phyloP scores from a whole-genome alignment of 495 filamentous ascomycete genomes.

The Halenospora varia region DNA sequence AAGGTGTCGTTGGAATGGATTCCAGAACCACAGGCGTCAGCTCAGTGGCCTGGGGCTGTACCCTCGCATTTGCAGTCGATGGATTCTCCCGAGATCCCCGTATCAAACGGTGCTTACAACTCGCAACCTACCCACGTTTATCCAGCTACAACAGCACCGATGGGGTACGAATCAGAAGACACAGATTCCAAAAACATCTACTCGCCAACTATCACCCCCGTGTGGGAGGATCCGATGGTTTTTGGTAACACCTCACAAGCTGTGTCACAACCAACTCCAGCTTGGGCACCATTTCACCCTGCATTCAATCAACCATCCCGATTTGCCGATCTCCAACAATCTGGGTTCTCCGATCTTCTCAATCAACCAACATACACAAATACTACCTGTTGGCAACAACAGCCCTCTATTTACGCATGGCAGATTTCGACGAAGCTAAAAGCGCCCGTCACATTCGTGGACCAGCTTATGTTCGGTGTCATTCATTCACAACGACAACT shows the following conservation, averaged over 20 bases:
- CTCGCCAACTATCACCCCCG: slow-evolving; percentile 8
- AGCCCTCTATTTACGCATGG: slow-evolving; percentile 23
- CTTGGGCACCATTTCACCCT: slow-evolving; percentile 25
- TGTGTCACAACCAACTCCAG: slow-evolving; percentile 9
- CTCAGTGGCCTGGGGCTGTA: background rate
- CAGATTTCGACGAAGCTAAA: slow-evolving; percentile 25
- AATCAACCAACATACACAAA: slow-evolving; percentile 8
- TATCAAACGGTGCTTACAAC: background rate
- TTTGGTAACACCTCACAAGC: slow-evolving; percentile 12
- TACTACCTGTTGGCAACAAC: slow-evolving; percentile 20
- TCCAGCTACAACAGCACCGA: background rate
- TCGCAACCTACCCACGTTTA: background rate
- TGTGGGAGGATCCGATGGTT: slow-evolving; percentile 21
- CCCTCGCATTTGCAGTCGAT: background rate
- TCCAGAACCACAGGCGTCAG: slow-evolving; percentile 5
- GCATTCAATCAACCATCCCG: slow-evolving; percentile 21
- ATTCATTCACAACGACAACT: slow-evolving; percentile 25
- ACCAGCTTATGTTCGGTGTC: slow-evolving; percentile 21
- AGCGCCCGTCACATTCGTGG: slow-evolving; percentile 19
- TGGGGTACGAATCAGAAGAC: slow-evolving; percentile 9
- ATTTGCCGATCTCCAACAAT: slow-evolving; percentile 19
- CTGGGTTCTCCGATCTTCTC: slow-evolving; percentile 15
- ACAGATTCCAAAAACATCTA: slow-evolving; percentile 14
- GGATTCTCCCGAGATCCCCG: background rate
- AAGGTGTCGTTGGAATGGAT: slow-evolving; percentile 22